phyloP scores from a whole-genome alignment of 1,284 basidiomycete genomes.

The Athelia sp. region DNA sequence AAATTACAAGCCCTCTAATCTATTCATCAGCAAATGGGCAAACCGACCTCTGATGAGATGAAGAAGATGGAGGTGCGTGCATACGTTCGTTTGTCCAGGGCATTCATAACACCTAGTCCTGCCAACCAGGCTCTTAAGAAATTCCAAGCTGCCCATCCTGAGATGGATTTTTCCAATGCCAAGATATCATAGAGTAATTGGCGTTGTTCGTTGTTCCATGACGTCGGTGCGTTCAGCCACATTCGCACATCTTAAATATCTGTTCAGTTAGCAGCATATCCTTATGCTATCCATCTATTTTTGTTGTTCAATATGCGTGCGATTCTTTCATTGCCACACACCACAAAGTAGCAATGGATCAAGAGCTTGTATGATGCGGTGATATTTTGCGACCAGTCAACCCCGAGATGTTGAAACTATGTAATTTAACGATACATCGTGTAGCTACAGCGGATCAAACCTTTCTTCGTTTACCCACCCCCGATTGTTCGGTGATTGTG shows the following conservation, averaged over 20 bases:
- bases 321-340: no score
- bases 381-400: no score
- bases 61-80: conserved; percentile 79
- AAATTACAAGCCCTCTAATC: conserved; percentile 4
- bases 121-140: conserved; percentile 69
- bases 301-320: no score
- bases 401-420: no score
- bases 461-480: conserved; percentile 54
- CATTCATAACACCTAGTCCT: conserved; percentile 5
- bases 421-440: no score
- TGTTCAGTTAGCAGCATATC: no score
- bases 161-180: conserved; percentile 93
- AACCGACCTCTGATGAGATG: conserved; percentile 87
- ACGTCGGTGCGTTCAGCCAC: no score
- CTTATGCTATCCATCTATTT: no score
- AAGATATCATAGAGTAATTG: conserved; percentile 59
- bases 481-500: conserved; percentile 21
- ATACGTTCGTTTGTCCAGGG: neutral
- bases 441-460: conserved; percentile 30
- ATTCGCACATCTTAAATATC: neutral
- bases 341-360: no score
- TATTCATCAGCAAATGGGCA: conserved; percentile 80
- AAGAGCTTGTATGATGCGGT: no score
- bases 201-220: no score
- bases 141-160: conserved; percentile 88